These are phyloP conservation scores for Diaporthe amygdali DNA, from an alignment of 2,329 filamentous ascomycete species.

Conservation along the genomic window DNA sequence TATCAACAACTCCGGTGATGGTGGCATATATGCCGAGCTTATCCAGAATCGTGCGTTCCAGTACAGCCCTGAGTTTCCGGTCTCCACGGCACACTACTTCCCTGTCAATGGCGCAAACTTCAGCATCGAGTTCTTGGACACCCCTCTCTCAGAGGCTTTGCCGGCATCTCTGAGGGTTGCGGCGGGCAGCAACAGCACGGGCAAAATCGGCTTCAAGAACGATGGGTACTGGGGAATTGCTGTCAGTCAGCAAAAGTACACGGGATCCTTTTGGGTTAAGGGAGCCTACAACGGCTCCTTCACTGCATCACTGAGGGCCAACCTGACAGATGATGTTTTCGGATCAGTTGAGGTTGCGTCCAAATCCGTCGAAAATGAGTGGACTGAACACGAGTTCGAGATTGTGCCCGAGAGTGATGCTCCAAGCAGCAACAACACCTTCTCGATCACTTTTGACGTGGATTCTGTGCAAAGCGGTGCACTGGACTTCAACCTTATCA, in stretches of 20 bases:
- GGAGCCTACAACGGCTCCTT: slow-evolving; percentile 53
- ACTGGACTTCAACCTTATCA: slow-evolving; percentile 63
- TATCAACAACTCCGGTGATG: slow-evolving; percentile 73
- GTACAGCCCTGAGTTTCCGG: slow-evolving; percentile 47
- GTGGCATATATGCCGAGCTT: slow-evolving; percentile 74
- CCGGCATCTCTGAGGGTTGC: slow-evolving; percentile 55
- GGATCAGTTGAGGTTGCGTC: slow-evolving; percentile 53
- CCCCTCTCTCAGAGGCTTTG: slow-evolving; percentile 57
- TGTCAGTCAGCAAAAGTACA: slow-evolving; percentile 52
- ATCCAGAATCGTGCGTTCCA: slow-evolving; percentile 76
- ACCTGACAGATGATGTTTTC: slow-evolving; percentile 50
- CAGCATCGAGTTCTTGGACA: slow-evolving; percentile 49
- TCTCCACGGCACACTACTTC: slow-evolving; percentile 50
- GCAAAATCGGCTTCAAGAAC: slow-evolving; percentile 54
- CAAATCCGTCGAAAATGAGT: slow-evolving; percentile 43
- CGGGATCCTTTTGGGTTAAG: slow-evolving; percentile 58
- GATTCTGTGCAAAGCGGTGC: slow-evolving; percentile 44
- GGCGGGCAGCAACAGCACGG: slow-evolving; percentile 31
- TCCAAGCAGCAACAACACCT: slow-evolving; percentile 61
- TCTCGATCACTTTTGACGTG: slow-evolving; percentile 56
- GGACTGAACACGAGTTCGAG: slow-evolving; percentile 56
- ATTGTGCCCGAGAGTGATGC: slow-evolving; percentile 50
- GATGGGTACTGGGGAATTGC: slow-evolving; percentile 64
- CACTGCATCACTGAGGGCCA: slow-evolving; percentile 51
- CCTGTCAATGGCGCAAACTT: slow-evolving; percentile 48